Evolutionary conservation across 1,284 basidiomycete species (phyloP).

Genomic region (Paramarasmius palmivorus): DNA sequence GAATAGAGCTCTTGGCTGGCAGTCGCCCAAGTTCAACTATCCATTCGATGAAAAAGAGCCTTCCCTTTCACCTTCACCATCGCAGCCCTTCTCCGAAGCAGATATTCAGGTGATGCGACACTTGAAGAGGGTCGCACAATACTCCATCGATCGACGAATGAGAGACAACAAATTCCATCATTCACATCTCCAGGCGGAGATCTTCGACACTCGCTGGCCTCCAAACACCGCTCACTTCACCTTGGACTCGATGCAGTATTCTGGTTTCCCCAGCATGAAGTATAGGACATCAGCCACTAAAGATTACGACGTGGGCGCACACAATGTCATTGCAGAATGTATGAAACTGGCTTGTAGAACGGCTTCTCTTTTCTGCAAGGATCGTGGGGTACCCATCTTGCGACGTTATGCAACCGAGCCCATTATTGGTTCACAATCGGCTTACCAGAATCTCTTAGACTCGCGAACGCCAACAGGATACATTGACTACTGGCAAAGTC

Average conservation of each 20-base stretch:
- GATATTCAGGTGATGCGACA: conserved; percentile 39
- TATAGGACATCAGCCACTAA: conserved; percentile 40
- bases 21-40: conserved; percentile 22
- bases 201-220: conserved; percentile 24
- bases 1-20: conserved; percentile 52
- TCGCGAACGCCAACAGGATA: conserved; percentile 42
- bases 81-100: conserved; percentile 18
- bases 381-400: conserved; percentile 64
- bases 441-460: conserved; percentile 36
- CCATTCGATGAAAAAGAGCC: conserved; percentile 44
- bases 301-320: conserved; percentile 40
- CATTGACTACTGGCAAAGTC: conserved; percentile 36
- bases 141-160: conserved; percentile 24
- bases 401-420: conserved; percentile 57
- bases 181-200: conserved; percentile 3
- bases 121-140: conserved; percentile 33
- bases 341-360: conserved; percentile 85
- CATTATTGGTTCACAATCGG: conserved; percentile 30
- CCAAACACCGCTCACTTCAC: conserved; percentile 26
- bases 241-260: conserved; percentile 41
- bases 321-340: conserved; percentile 71
- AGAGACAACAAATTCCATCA: conserved; percentile 23
- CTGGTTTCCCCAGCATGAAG: conserved; percentile 57
- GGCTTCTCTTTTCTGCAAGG: conserved; percentile 72
- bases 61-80: background rate